These are phyloP conservation scores for Psidium guajava DNA, from an alignment of 345 rosid species.

Conservation along the genomic window DNA sequence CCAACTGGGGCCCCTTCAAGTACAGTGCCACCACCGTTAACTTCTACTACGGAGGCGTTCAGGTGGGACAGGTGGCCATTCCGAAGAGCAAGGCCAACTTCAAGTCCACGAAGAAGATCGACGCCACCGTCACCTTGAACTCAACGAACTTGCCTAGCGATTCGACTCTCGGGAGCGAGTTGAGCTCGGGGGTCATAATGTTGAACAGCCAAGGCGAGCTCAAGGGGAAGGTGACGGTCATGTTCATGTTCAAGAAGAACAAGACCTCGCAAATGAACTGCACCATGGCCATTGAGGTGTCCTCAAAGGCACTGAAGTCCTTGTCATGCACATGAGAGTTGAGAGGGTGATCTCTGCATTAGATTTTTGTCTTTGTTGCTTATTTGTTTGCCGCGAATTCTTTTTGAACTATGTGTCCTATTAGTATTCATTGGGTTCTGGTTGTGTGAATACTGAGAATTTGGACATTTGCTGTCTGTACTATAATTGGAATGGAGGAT, in stretches of 20 bases:
- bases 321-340: not conserved
- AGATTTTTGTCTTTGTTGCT: not conserved
- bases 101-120: conserved; percentile 7
- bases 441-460: not conserved
- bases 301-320: not conserved
- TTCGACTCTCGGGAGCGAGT: not conserved
- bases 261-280: conserved; percentile 7
- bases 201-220: conserved; percentile 1
- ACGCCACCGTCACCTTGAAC: not conserved
- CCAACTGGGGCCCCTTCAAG: conserved; percentile 15
- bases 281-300: conserved; percentile 1
- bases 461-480: not conserved
- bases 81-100: conserved; percentile 4
- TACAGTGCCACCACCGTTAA: conserved; percentile 2
- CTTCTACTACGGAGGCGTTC: conserved; percentile 1
- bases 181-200: not conserved
- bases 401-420: not conserved
- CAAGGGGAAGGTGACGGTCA: conserved; percentile 1
- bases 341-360: not conserved
- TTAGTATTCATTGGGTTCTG: not conserved
- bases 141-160: not conserved
- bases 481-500: not conserved
- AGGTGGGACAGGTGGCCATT: conserved; percentile 4
- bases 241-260: conserved; percentile 5
- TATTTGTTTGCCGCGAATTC: not conserved